These are phyloP conservation scores for Colletotrichum coccodes DNA, from an alignment of 2,329 filamentous ascomycete species.

Conservation along the genomic window DNA sequence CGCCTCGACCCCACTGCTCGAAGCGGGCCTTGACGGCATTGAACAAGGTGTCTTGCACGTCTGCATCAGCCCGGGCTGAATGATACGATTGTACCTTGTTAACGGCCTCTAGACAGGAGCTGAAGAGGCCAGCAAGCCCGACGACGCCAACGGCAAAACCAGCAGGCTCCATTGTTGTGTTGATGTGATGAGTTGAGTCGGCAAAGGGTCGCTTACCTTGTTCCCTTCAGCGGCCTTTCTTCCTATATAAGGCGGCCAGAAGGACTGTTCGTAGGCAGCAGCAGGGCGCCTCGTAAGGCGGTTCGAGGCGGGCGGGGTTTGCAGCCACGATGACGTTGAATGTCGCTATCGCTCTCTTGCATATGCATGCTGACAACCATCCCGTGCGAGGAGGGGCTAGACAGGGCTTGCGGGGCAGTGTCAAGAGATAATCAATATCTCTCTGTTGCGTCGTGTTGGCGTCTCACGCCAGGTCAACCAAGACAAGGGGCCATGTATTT, in stretches of 20 bases:
- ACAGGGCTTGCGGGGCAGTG: not conserved
- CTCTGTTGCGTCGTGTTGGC: not conserved
- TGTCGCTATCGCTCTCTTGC: not conserved
- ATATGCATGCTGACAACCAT: not conserved
- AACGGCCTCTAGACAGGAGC: slow-evolving; percentile 33
- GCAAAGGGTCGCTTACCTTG: not conserved
- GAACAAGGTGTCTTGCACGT: slow-evolving; percentile 26
- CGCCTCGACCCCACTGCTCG: slow-evolving; percentile 33
- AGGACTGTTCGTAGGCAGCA: not conserved
- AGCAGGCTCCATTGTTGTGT: slow-evolving; percentile 29
- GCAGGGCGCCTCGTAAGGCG: not conserved
- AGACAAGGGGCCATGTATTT: not conserved
- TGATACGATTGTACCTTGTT: slow-evolving; percentile 32
- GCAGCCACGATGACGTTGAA: not conserved
- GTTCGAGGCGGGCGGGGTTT: not conserved
- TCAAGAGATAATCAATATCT: not conserved
- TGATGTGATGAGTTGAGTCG: not conserved
- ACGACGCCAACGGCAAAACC: slow-evolving; percentile 29
- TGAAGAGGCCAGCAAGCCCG: slow-evolving; percentile 34
- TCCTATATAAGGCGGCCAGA: not conserved
- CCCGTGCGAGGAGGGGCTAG: not conserved
- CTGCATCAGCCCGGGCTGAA: slow-evolving; percentile 13
- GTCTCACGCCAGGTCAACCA: not conserved
- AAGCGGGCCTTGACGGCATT: slow-evolving; percentile 26
- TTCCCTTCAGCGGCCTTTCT: not conserved